Conservation (phyloP, 2,329 filamentous ascomycete genomes). For the Hirsutella minnesotensis region DNA sequence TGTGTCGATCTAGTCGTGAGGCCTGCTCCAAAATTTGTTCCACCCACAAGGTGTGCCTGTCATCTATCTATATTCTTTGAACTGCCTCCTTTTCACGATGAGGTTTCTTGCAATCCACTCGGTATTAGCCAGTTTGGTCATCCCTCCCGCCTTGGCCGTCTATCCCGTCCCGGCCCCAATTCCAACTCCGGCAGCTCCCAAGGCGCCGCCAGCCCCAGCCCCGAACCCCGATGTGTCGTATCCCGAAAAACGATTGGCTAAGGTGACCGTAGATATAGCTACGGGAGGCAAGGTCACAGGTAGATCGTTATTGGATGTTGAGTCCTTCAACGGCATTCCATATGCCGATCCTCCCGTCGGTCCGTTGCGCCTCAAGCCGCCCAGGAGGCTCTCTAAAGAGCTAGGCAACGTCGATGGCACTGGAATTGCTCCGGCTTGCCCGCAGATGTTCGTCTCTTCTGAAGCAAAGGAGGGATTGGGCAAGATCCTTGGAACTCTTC, state of each 20-base stretch:
- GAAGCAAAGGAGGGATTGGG: conserved; percentile 25
- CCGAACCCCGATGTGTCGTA: too few relatives aligned
- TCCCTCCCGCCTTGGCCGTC: too few relatives aligned
- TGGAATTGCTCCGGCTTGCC: conserved; percentile 48
- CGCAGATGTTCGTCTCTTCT: conserved; percentile 55
- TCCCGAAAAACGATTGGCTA: conserved; percentile 30
- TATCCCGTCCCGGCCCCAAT: too few relatives aligned
- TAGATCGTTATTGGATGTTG: conserved; percentile 26
- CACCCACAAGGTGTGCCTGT: too few relatives aligned
- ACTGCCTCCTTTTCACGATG: too few relatives aligned
- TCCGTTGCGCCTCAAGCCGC: conserved; percentile 53
- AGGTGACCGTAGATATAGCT: conserved; percentile 40
- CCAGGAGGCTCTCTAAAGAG: conserved; percentile 40
- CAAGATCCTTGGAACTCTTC: conserved; percentile 34
- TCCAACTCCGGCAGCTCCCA: too few relatives aligned
- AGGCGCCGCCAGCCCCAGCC: too few relatives aligned
- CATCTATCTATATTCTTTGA: too few relatives aligned
- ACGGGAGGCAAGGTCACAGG: conserved; percentile 49
- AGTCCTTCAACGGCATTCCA: conserved; percentile 51
- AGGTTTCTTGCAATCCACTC: too few relatives aligned
- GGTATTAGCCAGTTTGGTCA: too few relatives aligned
- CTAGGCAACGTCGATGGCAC: conserved; percentile 53
- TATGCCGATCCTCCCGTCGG: conserved; percentile 50
- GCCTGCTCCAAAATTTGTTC: too few relatives aligned
- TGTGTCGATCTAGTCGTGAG: too few relatives aligned